A percentile compares a stretch with the other conserved stretches of the same genome.
These are phyloP conservation scores for Kernera saxatilis DNA, from an alignment of 345 rosid species.

Conservation along the genomic window DNA sequence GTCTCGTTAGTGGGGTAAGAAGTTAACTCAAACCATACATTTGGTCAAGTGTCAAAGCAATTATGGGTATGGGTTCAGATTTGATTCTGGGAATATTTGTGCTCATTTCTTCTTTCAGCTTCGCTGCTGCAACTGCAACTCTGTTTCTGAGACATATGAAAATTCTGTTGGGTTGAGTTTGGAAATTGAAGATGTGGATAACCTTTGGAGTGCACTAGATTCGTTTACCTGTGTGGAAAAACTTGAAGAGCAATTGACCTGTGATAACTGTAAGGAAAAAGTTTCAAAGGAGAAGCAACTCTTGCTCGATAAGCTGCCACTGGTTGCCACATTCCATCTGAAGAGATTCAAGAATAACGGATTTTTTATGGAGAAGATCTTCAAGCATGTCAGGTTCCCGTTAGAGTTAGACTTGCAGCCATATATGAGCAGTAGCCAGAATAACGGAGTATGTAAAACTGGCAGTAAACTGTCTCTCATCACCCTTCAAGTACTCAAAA, in stretches of 20 bases:
- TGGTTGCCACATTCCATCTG: conserved; percentile 66
- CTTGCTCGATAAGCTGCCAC: conserved; percentile 59
- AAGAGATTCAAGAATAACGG: conserved; percentile 89
- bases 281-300: conserved; percentile 77
- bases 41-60: background rate
- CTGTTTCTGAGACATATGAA: conserved; percentile 56
- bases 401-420: conserved; percentile 76
- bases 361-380: conserved; percentile 56
- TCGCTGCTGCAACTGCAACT: conserved; percentile 63
- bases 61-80: background rate
- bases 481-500: background rate
- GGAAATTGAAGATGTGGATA: conserved; percentile 60
- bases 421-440: conserved; percentile 34
- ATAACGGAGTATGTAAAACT: conserved; percentile 39
- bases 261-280: conserved; percentile 63
- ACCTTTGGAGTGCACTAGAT: conserved; percentile 54
- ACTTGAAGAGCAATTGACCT: conserved; percentile 58
- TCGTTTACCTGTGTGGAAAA: conserved; percentile 76
- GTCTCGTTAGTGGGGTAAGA: conserved; percentile 63
- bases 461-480: background rate
- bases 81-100: background rate
- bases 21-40: background rate
- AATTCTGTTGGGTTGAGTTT: conserved; percentile 61
- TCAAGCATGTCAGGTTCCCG: conserved; percentile 69
- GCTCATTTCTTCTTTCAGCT: conserved; percentile 37